A percentile compares a stretch with the other conserved stretches of the same genome.
These are phyloP conservation scores for Nitzschia sp. DNA, from an alignment of 108 stramenopile genomes.

Conservation along the genomic window DNA sequence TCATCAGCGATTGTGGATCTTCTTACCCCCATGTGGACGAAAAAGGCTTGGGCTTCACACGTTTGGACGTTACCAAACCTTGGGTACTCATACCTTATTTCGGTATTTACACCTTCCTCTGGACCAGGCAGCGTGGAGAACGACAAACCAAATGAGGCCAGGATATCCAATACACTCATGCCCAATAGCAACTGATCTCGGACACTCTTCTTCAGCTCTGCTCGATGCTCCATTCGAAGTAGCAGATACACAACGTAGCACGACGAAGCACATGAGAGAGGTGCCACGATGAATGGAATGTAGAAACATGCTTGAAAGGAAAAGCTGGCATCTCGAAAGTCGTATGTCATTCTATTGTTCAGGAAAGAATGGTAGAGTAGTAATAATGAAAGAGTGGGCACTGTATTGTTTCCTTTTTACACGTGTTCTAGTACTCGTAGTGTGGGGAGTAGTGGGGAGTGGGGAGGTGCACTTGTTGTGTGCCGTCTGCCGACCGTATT, in stretches of 20 bases:
- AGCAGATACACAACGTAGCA: neutral
- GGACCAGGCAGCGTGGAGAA: neutral
- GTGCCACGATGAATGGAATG: neutral
- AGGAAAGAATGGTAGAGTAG: too few relatives aligned
- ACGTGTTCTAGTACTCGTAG: too few relatives aligned
- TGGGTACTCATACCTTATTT: neutral
- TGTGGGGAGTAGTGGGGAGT: too few relatives aligned
- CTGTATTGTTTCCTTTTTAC: too few relatives aligned
- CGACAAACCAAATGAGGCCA: constrained; percentile 9
- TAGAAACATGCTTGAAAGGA: neutral
- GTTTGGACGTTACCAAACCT: neutral
- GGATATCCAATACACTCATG: constrained; percentile 1
- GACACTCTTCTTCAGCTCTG: neutral
- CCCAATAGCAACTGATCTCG: neutral
- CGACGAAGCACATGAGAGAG: neutral
- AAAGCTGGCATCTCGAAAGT: neutral
- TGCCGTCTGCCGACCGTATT: too few relatives aligned
- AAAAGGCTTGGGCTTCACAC: neutral
- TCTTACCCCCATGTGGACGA: constrained; percentile 1
- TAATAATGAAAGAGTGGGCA: too few relatives aligned
- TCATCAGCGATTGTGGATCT: too few relatives aligned
- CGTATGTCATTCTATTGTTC: neutral
- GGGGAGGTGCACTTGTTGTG: too few relatives aligned
- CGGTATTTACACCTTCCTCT: neutral
- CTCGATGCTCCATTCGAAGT: neutral